Evolutionary conservation across 257 asterid species (phyloP).

Genomic region (Solanum sparsipilum): DNA sequence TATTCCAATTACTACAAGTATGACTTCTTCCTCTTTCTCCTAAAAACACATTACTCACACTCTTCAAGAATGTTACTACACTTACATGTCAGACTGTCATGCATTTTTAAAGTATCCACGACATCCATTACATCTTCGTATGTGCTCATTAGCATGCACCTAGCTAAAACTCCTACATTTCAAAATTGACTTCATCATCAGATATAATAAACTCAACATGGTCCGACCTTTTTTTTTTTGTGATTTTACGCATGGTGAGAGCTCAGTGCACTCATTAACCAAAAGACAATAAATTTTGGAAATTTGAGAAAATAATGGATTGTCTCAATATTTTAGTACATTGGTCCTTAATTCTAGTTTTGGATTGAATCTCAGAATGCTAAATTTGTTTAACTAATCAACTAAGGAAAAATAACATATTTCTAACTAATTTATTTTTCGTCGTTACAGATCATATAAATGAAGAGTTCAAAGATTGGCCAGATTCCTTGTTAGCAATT

Average conservation of each 20-base stretch:
- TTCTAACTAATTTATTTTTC: not conserved
- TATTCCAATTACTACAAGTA: not conserved
- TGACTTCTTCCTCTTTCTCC: not conserved
- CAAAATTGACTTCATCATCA: not conserved
- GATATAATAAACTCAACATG: not conserved
- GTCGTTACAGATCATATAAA: constrained; percentile 30
- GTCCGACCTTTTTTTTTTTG: not conserved
- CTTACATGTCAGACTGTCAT: not conserved
- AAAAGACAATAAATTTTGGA: not conserved
- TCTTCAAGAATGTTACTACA: not conserved
- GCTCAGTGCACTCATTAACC: not conserved
- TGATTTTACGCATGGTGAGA: not conserved
- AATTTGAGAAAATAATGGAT: not conserved
- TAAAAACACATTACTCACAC: accelerated
- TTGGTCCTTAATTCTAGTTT: not conserved
- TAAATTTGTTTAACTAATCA: not conserved
- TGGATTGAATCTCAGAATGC: not conserved
- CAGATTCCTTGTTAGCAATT: constrained; percentile 59
- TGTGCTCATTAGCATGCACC: not conserved
- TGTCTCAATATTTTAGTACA: not conserved
- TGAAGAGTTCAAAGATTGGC: constrained; percentile 67
- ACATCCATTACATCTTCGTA: not conserved
- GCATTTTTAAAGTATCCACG: not conserved
- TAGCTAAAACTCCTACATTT: not conserved
- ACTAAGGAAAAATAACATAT: not conserved